A percentile compares a stretch with the other conserved stretches of the same genome.
Evolutionary conservation across 2,329 filamentous ascomycete genomes (phyloP).

Genomic region (Sporothrix brasiliensis): DNA sequence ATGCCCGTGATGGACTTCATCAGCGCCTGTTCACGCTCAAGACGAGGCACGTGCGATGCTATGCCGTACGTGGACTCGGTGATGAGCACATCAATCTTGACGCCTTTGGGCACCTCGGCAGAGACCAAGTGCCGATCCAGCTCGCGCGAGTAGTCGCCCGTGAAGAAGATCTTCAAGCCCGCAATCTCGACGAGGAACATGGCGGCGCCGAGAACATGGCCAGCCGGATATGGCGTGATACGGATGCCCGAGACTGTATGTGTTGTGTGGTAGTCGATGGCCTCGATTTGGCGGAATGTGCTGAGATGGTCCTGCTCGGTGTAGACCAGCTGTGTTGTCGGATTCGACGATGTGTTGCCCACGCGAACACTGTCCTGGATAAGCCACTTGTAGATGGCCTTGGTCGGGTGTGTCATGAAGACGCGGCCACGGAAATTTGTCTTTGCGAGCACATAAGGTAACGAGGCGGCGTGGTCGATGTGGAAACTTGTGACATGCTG

Average conservation of each 20-base stretch:
- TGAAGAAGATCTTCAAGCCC: slow-evolving; percentile 95
- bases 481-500: slow-evolving; percentile 74
- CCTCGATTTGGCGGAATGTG: slow-evolving; percentile 91
- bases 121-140: slow-evolving; percentile 95
- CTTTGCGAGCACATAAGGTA: slow-evolving; percentile 96
- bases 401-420: slow-evolving; percentile 99
- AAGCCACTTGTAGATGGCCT: slow-evolving; percentile 99
- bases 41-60: slow-evolving; percentile 84
- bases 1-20: slow-evolving; percentile 95
- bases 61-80: slow-evolving; percentile 98
- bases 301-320: slow-evolving; percentile 94
- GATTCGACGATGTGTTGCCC: slow-evolving; percentile 67
- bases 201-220: slow-evolving; percentile 95
- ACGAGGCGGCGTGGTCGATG: slow-evolving; percentile 95
- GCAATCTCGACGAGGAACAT: slow-evolving; percentile 99
- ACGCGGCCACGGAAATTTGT: slow-evolving; percentile 96
- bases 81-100: slow-evolving; percentile 95
- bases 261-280: slow-evolving; percentile 97
- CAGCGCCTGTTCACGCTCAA: slow-evolving; percentile 87
- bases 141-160: slow-evolving; percentile 94
- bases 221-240: slow-evolving; percentile 94
- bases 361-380: slow-evolving; percentile 97
- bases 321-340: slow-evolving; percentile 76
- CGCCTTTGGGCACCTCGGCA: slow-evolving; percentile 81
- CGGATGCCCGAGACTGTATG: slow-evolving; percentile 95